These are phyloP conservation scores for Sambucus nigra DNA, from an alignment of 129 eudicot genomes.

Conservation along the genomic window DNA sequence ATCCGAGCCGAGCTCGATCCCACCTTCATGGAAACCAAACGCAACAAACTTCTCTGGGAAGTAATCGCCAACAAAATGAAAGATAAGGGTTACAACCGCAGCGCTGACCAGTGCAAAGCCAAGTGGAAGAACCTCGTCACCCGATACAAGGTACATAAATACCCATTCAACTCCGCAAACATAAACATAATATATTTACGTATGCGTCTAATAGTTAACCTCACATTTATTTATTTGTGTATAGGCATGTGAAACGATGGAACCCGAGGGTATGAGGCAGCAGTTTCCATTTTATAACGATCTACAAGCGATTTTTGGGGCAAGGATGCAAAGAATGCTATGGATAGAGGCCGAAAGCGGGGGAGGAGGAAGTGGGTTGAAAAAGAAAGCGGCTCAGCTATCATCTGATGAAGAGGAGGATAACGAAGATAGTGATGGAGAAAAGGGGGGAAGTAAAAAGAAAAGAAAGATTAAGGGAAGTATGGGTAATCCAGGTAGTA, in stretches of 20 bases:
- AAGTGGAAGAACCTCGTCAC: constrained; percentile 95
- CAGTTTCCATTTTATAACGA: constrained; percentile 76
- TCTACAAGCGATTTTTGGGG: constrained; percentile 54
- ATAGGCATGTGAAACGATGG: constrained; percentile 82
- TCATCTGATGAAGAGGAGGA: constrained; percentile 85
- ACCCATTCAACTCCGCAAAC: too few species aligned
- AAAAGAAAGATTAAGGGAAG: constrained; percentile 28
- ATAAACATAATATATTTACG: not conserved
- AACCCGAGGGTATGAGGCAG: constrained; percentile 55
- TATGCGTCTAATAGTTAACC: not conserved
- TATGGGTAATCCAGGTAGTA: constrained; percentile 3
- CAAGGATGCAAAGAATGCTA: constrained; percentile 71
- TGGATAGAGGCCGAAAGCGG: constrained; percentile 71
- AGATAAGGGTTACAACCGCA: constrained; percentile 74
- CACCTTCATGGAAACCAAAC: constrained; percentile 75
- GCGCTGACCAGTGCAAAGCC: constrained; percentile 80
- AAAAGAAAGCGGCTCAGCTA: constrained; percentile 27
- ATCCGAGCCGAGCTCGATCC: constrained; percentile 76
- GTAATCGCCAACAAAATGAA: constrained; percentile 50
- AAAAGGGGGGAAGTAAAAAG: constrained; percentile 20
- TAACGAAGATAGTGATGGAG: constrained; percentile 35
- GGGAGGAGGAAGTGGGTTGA: constrained; percentile 30
- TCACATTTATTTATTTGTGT: not conserved
- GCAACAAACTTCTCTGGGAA: constrained; percentile 83
- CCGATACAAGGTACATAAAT: constrained; percentile 75